Conservation (phyloP, 805 yeast species). For the Candida succiphila region DNA sequence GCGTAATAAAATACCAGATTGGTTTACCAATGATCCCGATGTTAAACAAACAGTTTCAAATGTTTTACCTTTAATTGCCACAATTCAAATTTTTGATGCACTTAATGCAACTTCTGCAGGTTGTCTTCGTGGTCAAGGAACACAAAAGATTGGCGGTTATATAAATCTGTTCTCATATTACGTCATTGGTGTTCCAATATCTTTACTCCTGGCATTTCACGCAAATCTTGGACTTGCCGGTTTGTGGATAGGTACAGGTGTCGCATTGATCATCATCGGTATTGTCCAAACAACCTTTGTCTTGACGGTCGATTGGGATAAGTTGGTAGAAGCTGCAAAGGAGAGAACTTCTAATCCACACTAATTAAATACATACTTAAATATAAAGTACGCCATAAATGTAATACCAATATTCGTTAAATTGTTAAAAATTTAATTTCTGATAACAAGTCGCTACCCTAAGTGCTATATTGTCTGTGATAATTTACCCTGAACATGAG, state of each 20-base stretch:
- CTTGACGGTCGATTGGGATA: conserved; percentile 39
- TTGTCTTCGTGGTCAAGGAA: conserved; percentile 70
- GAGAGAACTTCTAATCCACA: too few relatives aligned
- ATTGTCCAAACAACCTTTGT: conserved; percentile 34
- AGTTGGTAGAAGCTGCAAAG: conserved; percentile 37
- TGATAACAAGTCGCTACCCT: too few relatives aligned
- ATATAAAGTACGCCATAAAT: too few relatives aligned
- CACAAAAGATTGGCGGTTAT: conserved; percentile 53
- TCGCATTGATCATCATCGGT: conserved; percentile 42
- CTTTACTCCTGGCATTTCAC: conserved; percentile 43
- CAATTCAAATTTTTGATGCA: conserved; percentile 64
- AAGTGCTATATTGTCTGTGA: too few relatives aligned
- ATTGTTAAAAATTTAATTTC: too few relatives aligned
- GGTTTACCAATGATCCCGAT: conserved; percentile 51
- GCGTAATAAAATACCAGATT: conserved; percentile 30
- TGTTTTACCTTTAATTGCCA: conserved; percentile 53
- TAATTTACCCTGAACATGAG: too few relatives aligned
- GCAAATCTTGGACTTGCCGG: conserved; percentile 44
- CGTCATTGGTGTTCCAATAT: conserved; percentile 52
- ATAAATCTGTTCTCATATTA: conserved; percentile 50
- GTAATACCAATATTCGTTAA: too few relatives aligned
- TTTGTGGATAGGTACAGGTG: conserved; percentile 52
- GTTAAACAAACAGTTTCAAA: conserved; percentile 41
- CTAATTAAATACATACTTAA: too few relatives aligned
- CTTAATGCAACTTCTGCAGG: conserved; percentile 68